Evolutionary conservation across 1,139 yeast genomes (phyloP), one percentile per base, ranked within the genome.

Genomic region (Protomyces inouyei): DNA sequence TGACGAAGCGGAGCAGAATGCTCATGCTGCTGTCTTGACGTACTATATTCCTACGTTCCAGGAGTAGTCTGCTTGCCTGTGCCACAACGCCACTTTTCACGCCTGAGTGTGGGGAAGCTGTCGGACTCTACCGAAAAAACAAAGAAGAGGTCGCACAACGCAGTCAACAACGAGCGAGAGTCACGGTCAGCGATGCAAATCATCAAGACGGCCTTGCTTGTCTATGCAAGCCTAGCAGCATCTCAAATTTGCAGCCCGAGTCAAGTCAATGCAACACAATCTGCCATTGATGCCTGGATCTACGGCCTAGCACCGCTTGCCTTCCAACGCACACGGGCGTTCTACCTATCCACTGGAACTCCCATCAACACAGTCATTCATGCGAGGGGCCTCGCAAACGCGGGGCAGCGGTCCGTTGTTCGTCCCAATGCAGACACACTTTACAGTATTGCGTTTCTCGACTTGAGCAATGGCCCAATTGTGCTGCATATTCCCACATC

Each of bases 21-120:
- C 46, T 23, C 67, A 70, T 32, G 68, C 68, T 9, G 65, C 73
- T 28, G 65, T 69, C 48, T 52, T 69, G 28, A 68, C 71, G 8
- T 68, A 69, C 37, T 69, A 69, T 52, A 48, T 69, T 14, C 60
- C 64, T 9, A 64, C 64, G 8, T 60, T 37, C 48, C 60, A 55
- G 48, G 66, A 64, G 18, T 64, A 48, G 35, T 32, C 18, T 28
- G 8, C 32, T 28, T 6, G 18, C 46, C 46, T 28, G 32, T 28
- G 32, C 32, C 32, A 28, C 32, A 28, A 28, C 32, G 32, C 32
- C 32, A 28, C 32, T 28, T 28, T 28, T 28, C 8, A 28, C 1
- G 32, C 5, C 32, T 5, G 8, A 28, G 8, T 28, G 8, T 28
- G 32, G 32, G 32, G 32, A 28, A 28, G 32, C 32, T 28, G 32